Conservation (phyloP, 2,329 filamentous ascomycete species). For the Aureobasidium vineae region DNA sequence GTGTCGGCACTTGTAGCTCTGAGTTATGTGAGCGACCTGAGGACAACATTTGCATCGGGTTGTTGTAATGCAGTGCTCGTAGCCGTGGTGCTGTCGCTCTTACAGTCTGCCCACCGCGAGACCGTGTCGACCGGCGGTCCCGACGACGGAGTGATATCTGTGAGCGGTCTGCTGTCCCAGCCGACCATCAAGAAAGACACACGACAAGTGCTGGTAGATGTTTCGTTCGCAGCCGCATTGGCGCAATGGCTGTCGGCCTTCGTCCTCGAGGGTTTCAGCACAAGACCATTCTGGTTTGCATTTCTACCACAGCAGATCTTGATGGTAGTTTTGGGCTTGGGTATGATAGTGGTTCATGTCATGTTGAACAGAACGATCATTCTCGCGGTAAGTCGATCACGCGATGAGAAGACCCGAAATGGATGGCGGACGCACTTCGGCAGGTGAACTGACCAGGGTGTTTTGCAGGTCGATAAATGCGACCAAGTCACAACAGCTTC, state of each 20-base stretch:
- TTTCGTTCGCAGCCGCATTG: constrained; percentile 34
- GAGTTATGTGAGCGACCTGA: constrained; percentile 38
- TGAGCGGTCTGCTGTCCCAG: constrained; percentile 38
- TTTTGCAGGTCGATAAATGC: constrained; percentile 17
- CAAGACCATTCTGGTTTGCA: constrained; percentile 32
- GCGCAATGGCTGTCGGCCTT: constrained; percentile 33
- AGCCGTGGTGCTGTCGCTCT: constrained; percentile 43
- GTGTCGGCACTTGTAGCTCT: constrained; percentile 41
- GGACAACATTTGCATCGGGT: constrained; percentile 42
- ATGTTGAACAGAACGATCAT: constrained; percentile 33
- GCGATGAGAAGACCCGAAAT: not conserved
- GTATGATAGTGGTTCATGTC: constrained; percentile 32
- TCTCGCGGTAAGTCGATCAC: constrained; percentile 35
- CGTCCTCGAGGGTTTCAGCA: constrained; percentile 34
- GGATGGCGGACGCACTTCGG: constrained; percentile 1
- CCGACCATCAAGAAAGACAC: constrained; percentile 25
- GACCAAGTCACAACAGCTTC: constrained; percentile 14
- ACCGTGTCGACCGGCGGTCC: constrained; percentile 31
- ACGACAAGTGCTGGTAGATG: constrained; percentile 33
- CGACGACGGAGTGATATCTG: constrained; percentile 39
- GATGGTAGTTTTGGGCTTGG: constrained; percentile 30
- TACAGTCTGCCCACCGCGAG: constrained; percentile 38
- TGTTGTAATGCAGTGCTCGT: constrained; percentile 45
- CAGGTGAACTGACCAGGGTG: constrained; percentile 10
- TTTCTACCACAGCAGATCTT: constrained; percentile 31